Conservation (phyloP, 164 flowering plant genomes). For the Chimonanthus salicifolius region DNA sequence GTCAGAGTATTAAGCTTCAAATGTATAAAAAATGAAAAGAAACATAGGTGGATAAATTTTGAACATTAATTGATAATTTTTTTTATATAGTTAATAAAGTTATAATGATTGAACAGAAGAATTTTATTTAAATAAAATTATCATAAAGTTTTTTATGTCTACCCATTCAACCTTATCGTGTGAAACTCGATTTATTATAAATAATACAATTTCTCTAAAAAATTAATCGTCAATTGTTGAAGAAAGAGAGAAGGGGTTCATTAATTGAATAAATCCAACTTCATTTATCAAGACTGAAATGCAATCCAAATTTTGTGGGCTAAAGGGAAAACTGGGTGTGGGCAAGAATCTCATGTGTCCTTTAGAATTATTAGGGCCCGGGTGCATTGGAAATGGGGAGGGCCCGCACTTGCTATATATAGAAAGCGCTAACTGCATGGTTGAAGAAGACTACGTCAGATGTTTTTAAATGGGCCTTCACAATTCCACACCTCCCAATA, state of each 20-base stretch:
- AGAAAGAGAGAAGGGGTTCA: background rate
- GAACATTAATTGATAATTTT: too few species aligned
- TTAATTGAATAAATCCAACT: background rate
- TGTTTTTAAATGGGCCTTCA: conserved; percentile 2
- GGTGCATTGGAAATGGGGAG: background rate
- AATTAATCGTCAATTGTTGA: background rate
- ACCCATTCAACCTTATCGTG: too few species aligned
- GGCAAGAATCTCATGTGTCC: conserved; percentile 1
- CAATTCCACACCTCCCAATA: background rate
- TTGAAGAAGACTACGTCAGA: background rate
- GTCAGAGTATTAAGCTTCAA: too few species aligned
- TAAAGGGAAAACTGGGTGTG: background rate
- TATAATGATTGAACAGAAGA: too few species aligned
- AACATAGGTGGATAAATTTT: too few species aligned
- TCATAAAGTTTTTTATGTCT: too few species aligned
- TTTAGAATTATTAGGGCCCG: background rate
- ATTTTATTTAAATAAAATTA: too few species aligned
- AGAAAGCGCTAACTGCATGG: background rate
- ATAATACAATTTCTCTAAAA: too few species aligned
- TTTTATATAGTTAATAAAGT: too few species aligned
- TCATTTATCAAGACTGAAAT: background rate
- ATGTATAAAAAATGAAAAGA: too few species aligned
- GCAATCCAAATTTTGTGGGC: background rate
- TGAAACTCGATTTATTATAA: too few species aligned
- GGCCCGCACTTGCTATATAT: conserved; percentile 11